Percentiles rank a stretch among this genome's conserved stretches.
phyloP scores from a whole-genome alignment of 495 filamentous ascomycete species.

The Glonium stellatum region DNA sequence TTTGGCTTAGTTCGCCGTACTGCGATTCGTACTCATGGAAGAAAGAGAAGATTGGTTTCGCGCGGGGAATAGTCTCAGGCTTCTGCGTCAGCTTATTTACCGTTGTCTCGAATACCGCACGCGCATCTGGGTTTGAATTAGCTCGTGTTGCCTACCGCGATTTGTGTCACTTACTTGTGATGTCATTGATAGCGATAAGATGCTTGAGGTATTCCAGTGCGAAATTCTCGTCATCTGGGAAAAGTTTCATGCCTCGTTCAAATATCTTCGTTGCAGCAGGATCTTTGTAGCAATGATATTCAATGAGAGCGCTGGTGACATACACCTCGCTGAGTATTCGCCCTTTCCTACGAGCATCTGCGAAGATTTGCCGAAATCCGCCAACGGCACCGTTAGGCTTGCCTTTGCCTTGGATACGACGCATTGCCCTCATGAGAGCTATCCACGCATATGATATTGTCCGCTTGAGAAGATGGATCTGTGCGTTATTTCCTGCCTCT shows the following conservation, averaged over 20 bases:
- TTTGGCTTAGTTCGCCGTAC: slow-evolving; percentile 82
- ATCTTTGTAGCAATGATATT: slow-evolving; percentile 93
- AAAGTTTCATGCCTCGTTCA: slow-evolving; percentile 84
- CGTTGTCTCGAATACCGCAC: slow-evolving; percentile 89
- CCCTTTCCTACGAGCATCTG: slow-evolving; percentile 75
- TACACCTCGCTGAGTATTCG: slow-evolving; percentile 90
- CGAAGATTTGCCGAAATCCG: slow-evolving; percentile 78
- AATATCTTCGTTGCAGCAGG: slow-evolving; percentile 87
- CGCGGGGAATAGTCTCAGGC: slow-evolving; percentile 60
- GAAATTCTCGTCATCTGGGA: slow-evolving; percentile 86
- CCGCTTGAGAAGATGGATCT: slow-evolving; percentile 64
- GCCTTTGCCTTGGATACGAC: slow-evolving; percentile 89
- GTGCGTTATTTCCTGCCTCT: slow-evolving; percentile 59
- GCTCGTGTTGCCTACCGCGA: slow-evolving; percentile 1
- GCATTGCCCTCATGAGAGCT: slow-evolving; percentile 84
- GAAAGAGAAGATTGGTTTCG: slow-evolving; percentile 77
- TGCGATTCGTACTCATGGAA: slow-evolving; percentile 93
- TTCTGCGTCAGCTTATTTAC: slow-evolving; percentile 70
- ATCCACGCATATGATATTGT: slow-evolving; percentile 91
- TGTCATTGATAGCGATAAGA: slow-evolving; percentile 80
- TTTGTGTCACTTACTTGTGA: slow-evolving; percentile 64
- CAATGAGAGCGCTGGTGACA: slow-evolving; percentile 81
- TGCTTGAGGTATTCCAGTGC: slow-evolving; percentile 92
- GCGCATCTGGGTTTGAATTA: slow-evolving; percentile 57
- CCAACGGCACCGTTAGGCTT: slow-evolving; percentile 54